These are phyloP conservation scores for Plasmodium fragile DNA, from an alignment of 169 alveolate species.

Conservation along the genomic window DNA sequence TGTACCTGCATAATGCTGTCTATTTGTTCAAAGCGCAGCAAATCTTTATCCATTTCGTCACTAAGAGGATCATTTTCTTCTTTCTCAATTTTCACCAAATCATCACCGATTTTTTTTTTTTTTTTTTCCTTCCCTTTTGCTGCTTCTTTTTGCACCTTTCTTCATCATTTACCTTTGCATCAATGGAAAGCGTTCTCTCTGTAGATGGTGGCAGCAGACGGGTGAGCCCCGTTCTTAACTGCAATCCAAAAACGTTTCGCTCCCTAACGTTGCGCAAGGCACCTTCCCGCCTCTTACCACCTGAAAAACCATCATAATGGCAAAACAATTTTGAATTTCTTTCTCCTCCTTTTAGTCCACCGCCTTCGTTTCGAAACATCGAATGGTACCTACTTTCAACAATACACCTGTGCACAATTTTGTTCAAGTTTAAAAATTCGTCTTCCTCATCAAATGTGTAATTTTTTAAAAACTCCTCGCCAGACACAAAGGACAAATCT, in stretches of 20 bases:
- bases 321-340: slow-evolving; percentile 25
- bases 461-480: slow-evolving; percentile 32
- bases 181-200: neutral
- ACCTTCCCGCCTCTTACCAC: neutral
- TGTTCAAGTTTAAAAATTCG: slow-evolving; percentile 20
- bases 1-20: slow-evolving; percentile 1
- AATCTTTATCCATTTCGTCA: slow-evolving; percentile 10
- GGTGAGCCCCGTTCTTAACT: neutral
- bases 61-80: neutral
- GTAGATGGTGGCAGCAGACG: neutral
- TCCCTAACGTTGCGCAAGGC: neutral
- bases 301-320: neutral
- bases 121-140: neutral
- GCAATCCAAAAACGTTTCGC: neutral
- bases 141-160: neutral
- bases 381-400: slow-evolving; percentile 1
- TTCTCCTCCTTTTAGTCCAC: neutral
- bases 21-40: slow-evolving; percentile 16
- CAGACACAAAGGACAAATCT: slow-evolving; percentile 10
- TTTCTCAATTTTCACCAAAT: neutral
- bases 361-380: neutral
- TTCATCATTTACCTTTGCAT: neutral
- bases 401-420: slow-evolving; percentile 43
- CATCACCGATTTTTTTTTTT: neutral
- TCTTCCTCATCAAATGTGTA: slow-evolving; percentile 22